Evolutionary conservation across 495 filamentous ascomycete species (phyloP).

Genomic region (Penicillium lividum): DNA sequence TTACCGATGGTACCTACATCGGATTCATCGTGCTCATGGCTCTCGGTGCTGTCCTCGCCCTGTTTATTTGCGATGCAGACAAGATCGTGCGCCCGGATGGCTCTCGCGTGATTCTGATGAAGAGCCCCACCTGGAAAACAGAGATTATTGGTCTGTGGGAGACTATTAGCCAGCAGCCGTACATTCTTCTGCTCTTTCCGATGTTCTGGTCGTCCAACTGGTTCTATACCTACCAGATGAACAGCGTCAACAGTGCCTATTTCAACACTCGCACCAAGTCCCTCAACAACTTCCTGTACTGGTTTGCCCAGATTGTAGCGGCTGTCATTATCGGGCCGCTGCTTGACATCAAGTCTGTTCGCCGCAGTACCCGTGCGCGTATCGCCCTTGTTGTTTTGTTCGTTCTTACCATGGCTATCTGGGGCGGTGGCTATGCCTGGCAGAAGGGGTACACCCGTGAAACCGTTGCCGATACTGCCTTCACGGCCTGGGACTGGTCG

Average conservation of each 20-base stretch:
- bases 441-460: conserved; percentile 46
- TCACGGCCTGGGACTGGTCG: conserved; percentile 43
- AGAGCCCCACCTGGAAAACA: conserved; percentile 69
- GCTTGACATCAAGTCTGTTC: conserved; percentile 42
- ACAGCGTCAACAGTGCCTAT: conserved; percentile 49
- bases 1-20: conserved; percentile 54
- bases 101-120: conserved; percentile 75
- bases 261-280: conserved; percentile 50
- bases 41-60: conserved; percentile 60
- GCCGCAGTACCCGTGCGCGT: conserved; percentile 43
- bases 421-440: conserved; percentile 55
- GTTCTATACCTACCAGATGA: conserved; percentile 75
- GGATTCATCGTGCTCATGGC: conserved; percentile 52
- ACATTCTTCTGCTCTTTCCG: conserved; percentile 49
- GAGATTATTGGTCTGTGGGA: conserved; percentile 46
- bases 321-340: conserved; percentile 46
- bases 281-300: conserved; percentile 53
- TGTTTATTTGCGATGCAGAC: conserved; percentile 56
- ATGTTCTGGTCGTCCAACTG: conserved; percentile 68
- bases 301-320: conserved; percentile 54
- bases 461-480: conserved; percentile 13
- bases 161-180: conserved; percentile 38
- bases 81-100: conserved; percentile 76
- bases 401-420: conserved; percentile 45
- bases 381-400: conserved; percentile 42